phyloP scores from a whole-genome alignment of 306 rosid genomes.

The Cucurbita pepo region DNA sequence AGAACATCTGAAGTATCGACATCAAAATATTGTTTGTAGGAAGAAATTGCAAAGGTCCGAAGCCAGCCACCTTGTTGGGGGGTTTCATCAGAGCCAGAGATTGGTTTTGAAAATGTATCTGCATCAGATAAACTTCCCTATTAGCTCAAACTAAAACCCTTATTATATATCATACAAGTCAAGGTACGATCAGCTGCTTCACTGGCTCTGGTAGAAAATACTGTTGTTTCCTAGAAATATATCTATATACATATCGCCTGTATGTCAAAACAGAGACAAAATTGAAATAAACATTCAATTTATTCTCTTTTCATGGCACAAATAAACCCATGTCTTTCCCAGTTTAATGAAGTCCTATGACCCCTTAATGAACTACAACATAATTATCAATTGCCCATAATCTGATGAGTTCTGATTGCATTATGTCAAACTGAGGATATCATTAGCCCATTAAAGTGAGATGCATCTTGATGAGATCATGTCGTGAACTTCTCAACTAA shows the following conservation, averaged over 20 bases:
- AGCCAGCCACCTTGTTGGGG: constrained; percentile 73
- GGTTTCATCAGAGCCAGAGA: constrained; percentile 61
- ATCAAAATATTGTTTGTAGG: constrained; percentile 79
- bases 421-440: neutral
- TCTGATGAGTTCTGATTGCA: neutral
- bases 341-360: neutral
- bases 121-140: constrained; percentile 14
- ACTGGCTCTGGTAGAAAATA: neutral
- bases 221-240: neutral
- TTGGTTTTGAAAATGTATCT: constrained; percentile 90
- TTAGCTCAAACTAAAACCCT: constrained; percentile 1
- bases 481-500: neutral
- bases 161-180: neutral
- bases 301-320: neutral
- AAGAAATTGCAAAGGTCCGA: constrained; percentile 36
- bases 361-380: neutral
- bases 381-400: neutral
- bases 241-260: neutral
- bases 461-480: neutral
- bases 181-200: neutral
- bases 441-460: neutral
- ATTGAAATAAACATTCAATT: neutral
- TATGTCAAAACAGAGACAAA: neutral
- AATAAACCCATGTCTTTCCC: neutral
- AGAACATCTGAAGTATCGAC: constrained; percentile 77